Percentiles rank a stretch among this genome's conserved stretches.
phyloP scores from a whole-genome alignment of 495 filamentous ascomycete species.

The Diplogelasinospora grovesii region DNA sequence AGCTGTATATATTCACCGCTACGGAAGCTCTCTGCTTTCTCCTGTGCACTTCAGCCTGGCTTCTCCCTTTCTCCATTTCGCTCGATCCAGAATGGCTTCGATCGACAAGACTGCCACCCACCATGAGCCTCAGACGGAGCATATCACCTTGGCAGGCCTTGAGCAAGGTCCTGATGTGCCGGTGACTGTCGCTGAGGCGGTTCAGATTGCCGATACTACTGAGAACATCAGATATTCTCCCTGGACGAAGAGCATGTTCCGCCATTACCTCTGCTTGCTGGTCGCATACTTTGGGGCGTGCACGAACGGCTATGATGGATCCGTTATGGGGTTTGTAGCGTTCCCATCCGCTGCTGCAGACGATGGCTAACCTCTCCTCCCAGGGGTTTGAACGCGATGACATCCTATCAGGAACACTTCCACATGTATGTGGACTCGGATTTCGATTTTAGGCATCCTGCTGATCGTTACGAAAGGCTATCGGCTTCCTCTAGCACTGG shows the following conservation, averaged over 20 bases:
- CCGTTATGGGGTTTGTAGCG: conserved; percentile 50
- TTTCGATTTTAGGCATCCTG: too few species aligned
- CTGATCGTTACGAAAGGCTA: conserved; percentile 12
- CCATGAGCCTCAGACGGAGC: too few species aligned
- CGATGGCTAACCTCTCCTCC: too few species aligned
- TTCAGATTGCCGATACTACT: conserved; percentile 28
- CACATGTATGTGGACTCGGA: conserved; percentile 20
- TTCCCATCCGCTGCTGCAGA: too few species aligned
- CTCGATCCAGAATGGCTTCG: too few species aligned
- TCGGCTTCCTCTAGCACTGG: conserved; percentile 39
- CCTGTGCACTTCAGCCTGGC: too few species aligned
- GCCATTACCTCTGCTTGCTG: conserved; percentile 33
- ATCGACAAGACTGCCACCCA: conserved; percentile 17
- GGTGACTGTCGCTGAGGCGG: conserved; percentile 15
- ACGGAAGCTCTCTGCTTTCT: too few species aligned
- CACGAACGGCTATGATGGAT: conserved; percentile 55
- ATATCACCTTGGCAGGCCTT: conserved; percentile 12
- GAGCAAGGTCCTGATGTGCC: conserved; percentile 18
- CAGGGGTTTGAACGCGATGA: conserved; percentile 42
- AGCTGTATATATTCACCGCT: too few species aligned
- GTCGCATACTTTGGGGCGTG: conserved; percentile 36
- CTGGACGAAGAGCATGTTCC: conserved; percentile 34
- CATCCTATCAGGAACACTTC: conserved; percentile 31
- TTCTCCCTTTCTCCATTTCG: too few species aligned
- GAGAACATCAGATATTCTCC: conserved; percentile 26